A percentile compares a stretch with the other conserved stretches of the same genome.
These are phyloP conservation scores for Kickxella alabastrina DNA, from an alignment of 192 early-diverging fungal genomes.

Conservation along the genomic window DNA sequence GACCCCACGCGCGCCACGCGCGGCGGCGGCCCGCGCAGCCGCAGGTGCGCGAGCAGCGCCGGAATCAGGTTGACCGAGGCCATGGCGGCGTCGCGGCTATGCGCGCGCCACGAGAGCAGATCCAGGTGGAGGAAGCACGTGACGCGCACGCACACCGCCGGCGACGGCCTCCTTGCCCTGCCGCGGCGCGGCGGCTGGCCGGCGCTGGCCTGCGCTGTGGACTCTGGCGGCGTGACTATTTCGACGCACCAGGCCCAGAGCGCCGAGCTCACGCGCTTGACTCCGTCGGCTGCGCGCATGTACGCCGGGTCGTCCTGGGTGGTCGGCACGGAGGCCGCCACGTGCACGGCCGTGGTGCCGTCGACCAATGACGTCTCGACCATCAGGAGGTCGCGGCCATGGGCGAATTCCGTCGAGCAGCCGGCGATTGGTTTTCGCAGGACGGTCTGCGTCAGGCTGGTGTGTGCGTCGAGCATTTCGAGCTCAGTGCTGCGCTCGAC, in stretches of 20 bases:
- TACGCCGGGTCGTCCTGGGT: constrained; percentile 40
- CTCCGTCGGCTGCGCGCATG: constrained; percentile 11
- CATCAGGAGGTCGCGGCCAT: constrained; percentile 39
- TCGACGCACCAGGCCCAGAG: constrained; percentile 53
- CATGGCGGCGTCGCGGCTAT: constrained; percentile 33
- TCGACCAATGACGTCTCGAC: constrained; percentile 52
- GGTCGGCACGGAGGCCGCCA: constrained; percentile 40
- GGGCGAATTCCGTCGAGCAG: constrained; percentile 29
- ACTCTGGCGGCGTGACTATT: constrained; percentile 33
- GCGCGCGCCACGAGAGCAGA: constrained; percentile 36
- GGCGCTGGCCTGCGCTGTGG: neutral
- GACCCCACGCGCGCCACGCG: constrained; percentile 37
- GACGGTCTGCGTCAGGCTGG: constrained; percentile 30
- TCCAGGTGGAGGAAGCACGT: constrained; percentile 48
- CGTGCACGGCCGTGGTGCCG: constrained; percentile 43
- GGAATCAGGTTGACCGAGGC: constrained; percentile 44
- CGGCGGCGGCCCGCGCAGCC: constrained; percentile 38
- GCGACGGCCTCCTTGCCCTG: constrained; percentile 15
- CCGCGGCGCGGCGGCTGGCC: neutral
- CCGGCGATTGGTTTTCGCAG: constrained; percentile 42
- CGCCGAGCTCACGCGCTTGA: constrained; percentile 31
- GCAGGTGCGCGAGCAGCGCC: constrained; percentile 41
- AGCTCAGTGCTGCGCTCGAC: constrained; percentile 23
- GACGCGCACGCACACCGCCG: constrained; percentile 37
- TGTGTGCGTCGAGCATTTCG: constrained; percentile 47